Percentiles rank a stretch among this genome's conserved stretches.
phyloP scores from a whole-genome alignment of 441 rosid species.

The Croton setiger region DNA sequence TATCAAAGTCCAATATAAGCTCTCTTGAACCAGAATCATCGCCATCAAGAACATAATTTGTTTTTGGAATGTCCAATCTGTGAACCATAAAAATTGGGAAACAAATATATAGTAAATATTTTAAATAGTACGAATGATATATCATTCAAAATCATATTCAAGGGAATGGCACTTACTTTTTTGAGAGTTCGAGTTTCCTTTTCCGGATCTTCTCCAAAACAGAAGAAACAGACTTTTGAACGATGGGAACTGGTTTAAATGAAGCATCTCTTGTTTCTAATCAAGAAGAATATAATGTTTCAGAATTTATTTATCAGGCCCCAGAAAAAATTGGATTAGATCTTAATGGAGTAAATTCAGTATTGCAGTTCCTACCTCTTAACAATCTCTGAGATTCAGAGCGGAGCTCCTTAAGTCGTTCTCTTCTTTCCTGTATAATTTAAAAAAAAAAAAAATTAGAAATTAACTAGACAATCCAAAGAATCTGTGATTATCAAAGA shows the following conservation, averaged over 20 bases:
- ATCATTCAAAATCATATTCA: slow-evolving; percentile 2
- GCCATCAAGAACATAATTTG: slow-evolving; percentile 23
- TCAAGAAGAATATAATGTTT: background rate
- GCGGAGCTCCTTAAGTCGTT: slow-evolving; percentile 54
- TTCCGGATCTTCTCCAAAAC: slow-evolving; percentile 79
- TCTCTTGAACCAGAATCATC: slow-evolving; percentile 23
- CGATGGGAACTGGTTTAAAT: slow-evolving; percentile 62
- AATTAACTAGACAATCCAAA: background rate
- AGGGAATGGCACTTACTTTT: slow-evolving; percentile 47
- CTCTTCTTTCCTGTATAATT: slow-evolving; percentile 59
- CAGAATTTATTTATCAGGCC: background rate
- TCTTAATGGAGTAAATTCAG: no score
- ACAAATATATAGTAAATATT: background rate
- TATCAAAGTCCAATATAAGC: slow-evolving; percentile 29
- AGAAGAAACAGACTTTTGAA: slow-evolving; percentile 75
- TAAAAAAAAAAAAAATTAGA: background rate
- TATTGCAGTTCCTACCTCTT: slow-evolving; percentile 47
- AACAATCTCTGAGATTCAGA: slow-evolving; percentile 85
- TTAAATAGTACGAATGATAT: background rate
- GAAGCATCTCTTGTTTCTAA: slow-evolving; percentile 80
- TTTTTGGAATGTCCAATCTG: slow-evolving; percentile 36
- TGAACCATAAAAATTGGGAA: slow-evolving; percentile 4
- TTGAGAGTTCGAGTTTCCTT: slow-evolving; percentile 73
- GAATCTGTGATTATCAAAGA: background rate
- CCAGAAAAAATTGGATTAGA: background rate